phyloP scores from a whole-genome alignment of 805 yeast species.

The Candida chauliodis region DNA sequence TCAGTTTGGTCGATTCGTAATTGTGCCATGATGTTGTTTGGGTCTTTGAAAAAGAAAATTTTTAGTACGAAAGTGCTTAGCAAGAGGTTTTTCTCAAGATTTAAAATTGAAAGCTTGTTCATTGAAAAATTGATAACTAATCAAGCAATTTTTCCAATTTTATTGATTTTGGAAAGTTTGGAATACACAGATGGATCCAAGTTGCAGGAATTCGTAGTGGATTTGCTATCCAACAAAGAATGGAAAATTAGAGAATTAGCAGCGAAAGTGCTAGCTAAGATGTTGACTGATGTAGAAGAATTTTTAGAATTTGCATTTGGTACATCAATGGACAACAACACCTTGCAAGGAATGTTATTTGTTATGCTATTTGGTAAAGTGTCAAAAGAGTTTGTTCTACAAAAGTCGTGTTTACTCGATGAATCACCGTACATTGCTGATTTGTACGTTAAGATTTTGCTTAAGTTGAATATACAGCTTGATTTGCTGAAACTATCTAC shows the following conservation, averaged over 20 bases:
- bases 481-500: constrained; percentile 37
- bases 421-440: constrained; percentile 7
- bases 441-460: constrained; percentile 7
- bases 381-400: background rate
- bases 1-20: constrained; percentile 83
- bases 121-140: constrained; percentile 38
- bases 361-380: constrained; percentile 1
- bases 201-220: background rate
- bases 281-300: constrained; percentile 5
- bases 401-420: background rate
- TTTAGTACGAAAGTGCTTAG: constrained; percentile 60
- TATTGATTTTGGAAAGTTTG: constrained; percentile 67
- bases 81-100: constrained; percentile 67
- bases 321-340: constrained; percentile 4
- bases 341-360: constrained; percentile 9
- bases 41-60: constrained; percentile 74
- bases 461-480: background rate
- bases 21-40: constrained; percentile 90
- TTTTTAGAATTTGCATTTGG: constrained; percentile 16
- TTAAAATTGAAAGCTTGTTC: constrained; percentile 50
- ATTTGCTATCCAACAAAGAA: constrained; percentile 45
- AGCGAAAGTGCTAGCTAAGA: constrained; percentile 60
- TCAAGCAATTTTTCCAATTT: constrained; percentile 66
- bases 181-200: constrained; percentile 39
- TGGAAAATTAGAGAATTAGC: constrained; percentile 93